phyloP scores from a whole-genome alignment of 164 flowering plant genomes.

The Vitis rupestris region DNA sequence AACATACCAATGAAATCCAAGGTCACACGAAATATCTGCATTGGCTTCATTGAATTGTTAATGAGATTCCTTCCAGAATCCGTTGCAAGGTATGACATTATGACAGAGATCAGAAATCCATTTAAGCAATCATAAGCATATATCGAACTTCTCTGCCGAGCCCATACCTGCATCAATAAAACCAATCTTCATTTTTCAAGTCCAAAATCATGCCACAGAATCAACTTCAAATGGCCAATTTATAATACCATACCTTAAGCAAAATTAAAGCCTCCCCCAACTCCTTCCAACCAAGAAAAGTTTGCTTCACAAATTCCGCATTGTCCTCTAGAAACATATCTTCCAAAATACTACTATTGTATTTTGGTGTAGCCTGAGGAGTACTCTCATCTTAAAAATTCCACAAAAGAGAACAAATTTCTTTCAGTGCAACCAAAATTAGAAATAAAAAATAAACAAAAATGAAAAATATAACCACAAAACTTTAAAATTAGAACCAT shows the following conservation, averaged over 20 bases:
- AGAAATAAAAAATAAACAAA: neutral
- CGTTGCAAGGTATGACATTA: constrained; percentile 67
- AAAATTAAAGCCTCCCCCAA: constrained; percentile 68
- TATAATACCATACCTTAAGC: constrained; percentile 55
- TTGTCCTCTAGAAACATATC: constrained; percentile 80
- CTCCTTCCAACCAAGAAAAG: constrained; percentile 66
- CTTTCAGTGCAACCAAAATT: no score
- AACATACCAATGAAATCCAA: constrained; percentile 75
- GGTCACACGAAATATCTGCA: constrained; percentile 75
- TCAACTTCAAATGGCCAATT: neutral
- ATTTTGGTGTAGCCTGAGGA: constrained; percentile 64
- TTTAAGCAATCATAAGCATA: constrained; percentile 75
- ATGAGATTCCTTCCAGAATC: constrained; percentile 45
- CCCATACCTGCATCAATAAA: constrained; percentile 74
- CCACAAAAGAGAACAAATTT: constrained; percentile 2
- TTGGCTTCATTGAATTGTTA: constrained; percentile 63
- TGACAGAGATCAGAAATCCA: constrained; percentile 72
- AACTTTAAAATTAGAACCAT: constrained; percentile 1
- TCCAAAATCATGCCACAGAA: neutral
- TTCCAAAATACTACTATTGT: constrained; percentile 86
- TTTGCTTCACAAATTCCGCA: constrained; percentile 44
- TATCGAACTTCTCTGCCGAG: constrained; percentile 68
- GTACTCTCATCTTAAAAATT: constrained; percentile 24
- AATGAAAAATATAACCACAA: neutral
- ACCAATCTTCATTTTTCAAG: constrained; percentile 6